Conservation (phyloP, 495 filamentous ascomycete species). For the Daldinia concentrica region DNA sequence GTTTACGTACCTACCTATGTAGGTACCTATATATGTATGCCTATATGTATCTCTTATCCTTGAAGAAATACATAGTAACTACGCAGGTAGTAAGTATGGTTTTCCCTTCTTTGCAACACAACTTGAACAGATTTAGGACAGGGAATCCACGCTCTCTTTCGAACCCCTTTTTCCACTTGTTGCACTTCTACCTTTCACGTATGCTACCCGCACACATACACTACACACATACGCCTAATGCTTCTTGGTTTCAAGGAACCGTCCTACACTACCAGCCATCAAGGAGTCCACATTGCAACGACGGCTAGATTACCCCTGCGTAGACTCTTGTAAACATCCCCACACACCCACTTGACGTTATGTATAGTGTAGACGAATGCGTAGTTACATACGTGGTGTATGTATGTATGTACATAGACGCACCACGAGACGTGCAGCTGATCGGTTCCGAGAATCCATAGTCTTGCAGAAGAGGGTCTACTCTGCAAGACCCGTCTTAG, state of each 20-base stretch:
- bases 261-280: neutral
- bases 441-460: neutral
- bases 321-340: neutral
- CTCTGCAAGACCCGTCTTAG: too few species aligned
- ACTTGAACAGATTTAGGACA: neutral
- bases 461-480: neutral
- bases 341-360: neutral
- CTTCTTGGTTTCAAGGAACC: neutral
- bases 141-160: neutral
- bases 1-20: neutral
- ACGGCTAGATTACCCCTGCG: neutral
- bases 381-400: too few species aligned
- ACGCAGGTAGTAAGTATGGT: neutral
- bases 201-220: too few species aligned
- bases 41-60: neutral
- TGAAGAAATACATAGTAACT: neutral
- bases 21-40: neutral
- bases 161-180: constrained; percentile 26
- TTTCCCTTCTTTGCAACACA: neutral
- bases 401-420: neutral
- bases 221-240: neutral
- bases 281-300: constrained; percentile 1
- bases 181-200: neutral
- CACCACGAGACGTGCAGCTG: neutral
- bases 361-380: neutral